phyloP scores from a whole-genome alignment of 805 yeast species.

The Starmerella apicola region DNA sequence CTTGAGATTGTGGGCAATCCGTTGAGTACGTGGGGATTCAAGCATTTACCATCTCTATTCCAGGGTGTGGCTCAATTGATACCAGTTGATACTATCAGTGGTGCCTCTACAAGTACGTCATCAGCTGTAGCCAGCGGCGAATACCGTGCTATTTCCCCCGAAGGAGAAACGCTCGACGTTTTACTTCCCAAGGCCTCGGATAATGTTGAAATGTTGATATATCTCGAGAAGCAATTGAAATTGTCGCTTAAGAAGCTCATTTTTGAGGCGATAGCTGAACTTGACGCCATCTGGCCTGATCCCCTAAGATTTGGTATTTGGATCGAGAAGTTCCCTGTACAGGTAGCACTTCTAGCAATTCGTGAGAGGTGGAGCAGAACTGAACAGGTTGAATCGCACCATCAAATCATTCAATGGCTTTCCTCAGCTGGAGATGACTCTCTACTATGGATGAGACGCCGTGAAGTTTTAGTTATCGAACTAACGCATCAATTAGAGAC shows the following conservation, averaged over 20 bases:
- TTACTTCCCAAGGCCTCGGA: slow-evolving; percentile 33
- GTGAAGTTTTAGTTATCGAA: slow-evolving; percentile 12
- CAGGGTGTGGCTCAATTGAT: slow-evolving; percentile 16
- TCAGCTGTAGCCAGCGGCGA: not conserved
- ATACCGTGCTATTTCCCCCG: slow-evolving; percentile 44
- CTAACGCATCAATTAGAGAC: slow-evolving; percentile 4
- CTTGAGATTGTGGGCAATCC: slow-evolving; percentile 59
- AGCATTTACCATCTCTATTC: slow-evolving; percentile 7
- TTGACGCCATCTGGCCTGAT: slow-evolving; percentile 15
- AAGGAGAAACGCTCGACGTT: slow-evolving; percentile 43
- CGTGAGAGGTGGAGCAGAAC: slow-evolving; percentile 8
- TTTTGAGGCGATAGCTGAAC: slow-evolving; percentile 25
- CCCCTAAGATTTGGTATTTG: slow-evolving; percentile 25
- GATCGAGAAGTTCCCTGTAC: slow-evolving; percentile 39
- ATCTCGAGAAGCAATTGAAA: slow-evolving; percentile 44
- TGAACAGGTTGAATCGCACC: too few species aligned
- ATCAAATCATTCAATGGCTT: not conserved
- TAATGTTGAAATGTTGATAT: slow-evolving; percentile 50
- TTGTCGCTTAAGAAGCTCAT: slow-evolving; percentile 34
- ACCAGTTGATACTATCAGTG: too few species aligned
- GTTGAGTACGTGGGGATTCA: slow-evolving; percentile 30
- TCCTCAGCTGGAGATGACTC: slow-evolving; percentile 7
- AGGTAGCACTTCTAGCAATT: slow-evolving; percentile 27
- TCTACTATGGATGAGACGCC: slow-evolving; percentile 8
- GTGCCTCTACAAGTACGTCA: too few species aligned